phyloP scores from a whole-genome alignment of 1,284 basidiomycete species.

The Heterobasidion irregulare region DNA sequence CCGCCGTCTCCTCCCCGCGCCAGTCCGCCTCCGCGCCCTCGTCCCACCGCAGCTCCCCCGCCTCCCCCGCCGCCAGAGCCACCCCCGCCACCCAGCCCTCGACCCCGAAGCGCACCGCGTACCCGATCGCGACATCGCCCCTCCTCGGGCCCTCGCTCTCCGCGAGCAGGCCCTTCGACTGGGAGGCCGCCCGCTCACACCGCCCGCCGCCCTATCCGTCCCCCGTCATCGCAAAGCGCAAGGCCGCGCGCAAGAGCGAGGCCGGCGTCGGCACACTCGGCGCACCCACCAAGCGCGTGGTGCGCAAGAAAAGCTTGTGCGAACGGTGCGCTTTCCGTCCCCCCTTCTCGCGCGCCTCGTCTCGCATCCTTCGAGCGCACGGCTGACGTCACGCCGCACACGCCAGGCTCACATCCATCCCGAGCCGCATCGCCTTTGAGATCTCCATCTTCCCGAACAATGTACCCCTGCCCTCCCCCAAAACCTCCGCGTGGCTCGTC shows the following conservation, averaged over 20 bases:
- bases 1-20: conserved; percentile 10
- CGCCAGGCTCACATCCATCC: conserved; percentile 49
- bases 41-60: conserved; percentile 7
- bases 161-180: conserved; percentile 69
- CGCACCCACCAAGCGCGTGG: conserved; percentile 35
- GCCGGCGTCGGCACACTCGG: conserved; percentile 27
- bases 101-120: conserved; percentile 10
- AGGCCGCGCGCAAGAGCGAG: conserved; percentile 30
- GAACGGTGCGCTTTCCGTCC: conserved; percentile 50
- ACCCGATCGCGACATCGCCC: conserved; percentile 30
- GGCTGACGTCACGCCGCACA: neutral
- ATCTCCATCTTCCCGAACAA: conserved; percentile 70
- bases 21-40: neutral
- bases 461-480: conserved; percentile 57
- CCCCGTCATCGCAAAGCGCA: conserved; percentile 25
- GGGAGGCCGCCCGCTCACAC: conserved; percentile 64
- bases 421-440: conserved; percentile 63
- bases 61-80: conserved; percentile 15
- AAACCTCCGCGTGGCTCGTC: conserved; percentile 55
- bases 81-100: neutral
- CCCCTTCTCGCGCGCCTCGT: neutral
- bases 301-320: conserved; percentile 53
- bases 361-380: neutral
- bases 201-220: conserved; percentile 67
- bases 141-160: conserved; percentile 60